These are phyloP conservation scores for Jacaranda copaia DNA, from an alignment of 257 asterid species.

Conservation along the genomic window DNA sequence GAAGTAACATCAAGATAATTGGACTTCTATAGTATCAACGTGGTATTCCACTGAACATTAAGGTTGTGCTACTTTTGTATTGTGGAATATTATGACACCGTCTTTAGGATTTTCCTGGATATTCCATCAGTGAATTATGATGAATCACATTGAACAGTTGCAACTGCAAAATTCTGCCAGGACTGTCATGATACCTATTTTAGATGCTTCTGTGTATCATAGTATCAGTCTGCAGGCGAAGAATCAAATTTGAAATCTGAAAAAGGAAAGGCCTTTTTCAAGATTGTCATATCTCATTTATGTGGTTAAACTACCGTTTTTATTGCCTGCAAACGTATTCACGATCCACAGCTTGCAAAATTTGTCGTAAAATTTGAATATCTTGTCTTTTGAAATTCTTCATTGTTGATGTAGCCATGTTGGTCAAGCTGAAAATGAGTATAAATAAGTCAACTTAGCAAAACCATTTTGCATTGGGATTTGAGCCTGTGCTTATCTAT, in stretches of 20 bases:
- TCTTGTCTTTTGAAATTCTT: not conserved
- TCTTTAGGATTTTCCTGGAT: not conserved
- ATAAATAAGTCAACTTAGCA: not conserved
- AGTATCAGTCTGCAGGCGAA: too few relatives aligned
- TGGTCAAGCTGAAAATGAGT: not conserved
- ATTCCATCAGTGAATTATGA: not conserved
- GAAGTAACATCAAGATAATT: not conserved
- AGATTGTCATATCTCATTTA: not conserved
- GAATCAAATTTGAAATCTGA: too few relatives aligned
- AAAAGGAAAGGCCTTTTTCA: too few relatives aligned
- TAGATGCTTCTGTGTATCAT: not conserved
- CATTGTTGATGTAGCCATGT: not conserved
- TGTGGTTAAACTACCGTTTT: not conserved
- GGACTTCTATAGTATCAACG: not conserved
- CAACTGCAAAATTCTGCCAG: not conserved
- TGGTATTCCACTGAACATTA: constrained; percentile 7
- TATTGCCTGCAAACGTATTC: too few relatives aligned
- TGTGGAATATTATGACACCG: not conserved
- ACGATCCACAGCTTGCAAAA: not conserved
- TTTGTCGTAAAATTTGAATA: not conserved
- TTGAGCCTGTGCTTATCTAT: not conserved
- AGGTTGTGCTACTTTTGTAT: not conserved
- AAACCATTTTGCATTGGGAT: not conserved
- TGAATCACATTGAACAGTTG: not conserved
- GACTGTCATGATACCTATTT: not conserved